Conservation (phyloP, 2,329 filamentous ascomycete species). For the Diaporthe citrichinensis region DNA sequence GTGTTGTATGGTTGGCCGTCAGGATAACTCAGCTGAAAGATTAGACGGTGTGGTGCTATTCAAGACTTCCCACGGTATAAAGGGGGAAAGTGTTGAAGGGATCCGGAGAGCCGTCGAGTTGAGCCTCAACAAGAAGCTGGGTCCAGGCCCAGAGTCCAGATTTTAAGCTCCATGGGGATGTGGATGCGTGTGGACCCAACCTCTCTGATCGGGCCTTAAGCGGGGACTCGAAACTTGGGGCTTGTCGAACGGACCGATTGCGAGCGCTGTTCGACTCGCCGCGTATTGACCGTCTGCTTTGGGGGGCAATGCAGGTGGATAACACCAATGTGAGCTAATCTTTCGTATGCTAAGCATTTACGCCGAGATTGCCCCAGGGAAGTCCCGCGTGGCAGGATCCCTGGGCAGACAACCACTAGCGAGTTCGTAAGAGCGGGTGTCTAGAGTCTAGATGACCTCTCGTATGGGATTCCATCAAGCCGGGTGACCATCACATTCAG, state of each 20-base stretch:
- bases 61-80: neutral
- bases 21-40: neutral
- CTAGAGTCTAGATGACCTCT: neutral
- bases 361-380: conserved; percentile 31
- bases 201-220: conserved; percentile 14
- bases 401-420: neutral
- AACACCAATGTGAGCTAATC: neutral
- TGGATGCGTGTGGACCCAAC: conserved; percentile 1
- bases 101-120: neutral
- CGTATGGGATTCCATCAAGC: neutral
- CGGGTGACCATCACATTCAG: neutral
- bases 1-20: neutral
- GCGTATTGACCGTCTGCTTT: neutral
- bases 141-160: neutral
- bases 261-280: neutral
- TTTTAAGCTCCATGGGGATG: conserved; percentile 21
- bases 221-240: neutral
- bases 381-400: conserved; percentile 22
- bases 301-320: conserved; percentile 20
- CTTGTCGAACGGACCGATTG: conserved; percentile 30
- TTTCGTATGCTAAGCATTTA: conserved; percentile 29
- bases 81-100: neutral
- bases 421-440: neutral
- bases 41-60: neutral
- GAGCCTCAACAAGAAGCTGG: neutral